Base-by-base conservation (phyloP, 1,284 basidiomycete genomes). In the Ganoderma sp. region DNA sequence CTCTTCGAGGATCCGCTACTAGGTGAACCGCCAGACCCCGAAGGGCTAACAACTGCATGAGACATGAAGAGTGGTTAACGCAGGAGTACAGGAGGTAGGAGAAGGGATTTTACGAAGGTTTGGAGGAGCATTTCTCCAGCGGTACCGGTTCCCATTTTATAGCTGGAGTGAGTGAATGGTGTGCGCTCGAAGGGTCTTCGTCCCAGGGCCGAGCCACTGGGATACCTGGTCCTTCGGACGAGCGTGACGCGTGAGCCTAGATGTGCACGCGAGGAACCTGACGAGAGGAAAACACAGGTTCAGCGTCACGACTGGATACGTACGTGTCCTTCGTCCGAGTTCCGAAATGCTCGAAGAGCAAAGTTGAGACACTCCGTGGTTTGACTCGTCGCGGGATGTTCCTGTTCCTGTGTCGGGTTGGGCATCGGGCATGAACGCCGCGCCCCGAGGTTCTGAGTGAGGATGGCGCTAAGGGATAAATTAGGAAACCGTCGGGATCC, bases 1-100 rank as follows among this genome's bases (percentile, higher is more conserved):
- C 78, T 68, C 41, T 67, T 74, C 25, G 70, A 76, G n/a, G 71
- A 61, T 14, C 64, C 65, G 22, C 65, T 61, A 7, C 71, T 68
- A 2, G 73, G 66, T 14, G 67, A 62, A 17, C 62, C 71, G 34
- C 65, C 69, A 3, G 63, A 59, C 50, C 61, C 69, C 1, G 61
- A 28, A 42, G 67, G 28, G 42, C 54, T 41, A 62, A 57, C 28
- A 28, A 63, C 56, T 32, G 66, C 58, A 22, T 67, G 63, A 37
- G 69, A 68, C 71, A 72, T 72, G 19, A 14, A 28, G 59, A 57
- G 41, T 61, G 25, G 43, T 63, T 60, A 58, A 37, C 19, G 39
- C 42, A 39, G 28, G 61, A 50, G 66, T 41, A 54, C 12, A 15
- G 10, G 28, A 19, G 4, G 41, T 14, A 32, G 37, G 45, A 41